These are phyloP conservation scores for Cordyceps javanica DNA, from an alignment of 2,329 filamentous ascomycete genomes.

Conservation along the genomic window DNA sequence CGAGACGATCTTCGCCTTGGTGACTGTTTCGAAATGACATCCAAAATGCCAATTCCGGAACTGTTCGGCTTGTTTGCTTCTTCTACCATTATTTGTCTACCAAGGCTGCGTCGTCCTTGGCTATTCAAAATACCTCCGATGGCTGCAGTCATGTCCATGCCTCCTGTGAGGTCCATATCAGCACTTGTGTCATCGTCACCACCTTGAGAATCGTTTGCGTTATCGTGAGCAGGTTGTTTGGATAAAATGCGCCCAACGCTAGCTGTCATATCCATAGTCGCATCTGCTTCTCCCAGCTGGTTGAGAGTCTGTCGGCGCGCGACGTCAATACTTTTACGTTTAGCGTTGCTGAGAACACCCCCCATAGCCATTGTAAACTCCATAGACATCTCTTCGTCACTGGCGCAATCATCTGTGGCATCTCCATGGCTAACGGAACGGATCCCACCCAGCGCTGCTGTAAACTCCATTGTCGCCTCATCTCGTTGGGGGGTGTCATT, in stretches of 20 bases:
- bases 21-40: slow-evolving; percentile 19
- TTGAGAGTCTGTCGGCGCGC: slow-evolving; percentile 3
- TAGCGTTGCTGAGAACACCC: slow-evolving; percentile 9
- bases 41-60: slow-evolving; percentile 31
- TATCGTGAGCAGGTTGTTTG: slow-evolving; percentile 24
- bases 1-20: slow-evolving; percentile 26
- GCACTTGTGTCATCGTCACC: slow-evolving; percentile 47
- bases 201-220: slow-evolving; percentile 38
- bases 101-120: slow-evolving; percentile 28
- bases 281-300: slow-evolving; percentile 2
- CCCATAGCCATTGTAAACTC: slow-evolving; percentile 22
- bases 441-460: slow-evolving; percentile 12
- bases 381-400: slow-evolving; percentile 29
- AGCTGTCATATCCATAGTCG: slow-evolving; percentile 78
- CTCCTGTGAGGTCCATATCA: slow-evolving; percentile 57
- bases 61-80: slow-evolving; percentile 46
- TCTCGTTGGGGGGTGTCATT: background rate
- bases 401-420: slow-evolving; percentile 13
- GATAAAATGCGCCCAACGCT: slow-evolving; percentile 65
- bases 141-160: slow-evolving; percentile 59
- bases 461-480: slow-evolving; percentile 11
- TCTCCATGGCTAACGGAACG: background rate
- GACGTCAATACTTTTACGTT: slow-evolving; percentile 6
- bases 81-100: slow-evolving; percentile 53
- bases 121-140: slow-evolving; percentile 54